Conservation (phyloP, 129 eudicot species). For the Ambrosia trifida region DNA sequence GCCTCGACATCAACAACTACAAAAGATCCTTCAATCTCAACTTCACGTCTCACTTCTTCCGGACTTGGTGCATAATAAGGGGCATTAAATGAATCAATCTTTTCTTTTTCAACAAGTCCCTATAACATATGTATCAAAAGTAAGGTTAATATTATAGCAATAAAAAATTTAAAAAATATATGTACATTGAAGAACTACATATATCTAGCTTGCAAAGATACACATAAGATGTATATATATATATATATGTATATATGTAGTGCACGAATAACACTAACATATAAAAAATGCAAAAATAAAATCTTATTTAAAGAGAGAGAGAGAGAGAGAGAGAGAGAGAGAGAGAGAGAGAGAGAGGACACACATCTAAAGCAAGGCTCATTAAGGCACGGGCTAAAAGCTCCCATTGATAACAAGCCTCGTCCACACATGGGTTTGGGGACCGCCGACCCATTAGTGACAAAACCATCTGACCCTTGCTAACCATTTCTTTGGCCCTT, state of each 20-base stretch:
- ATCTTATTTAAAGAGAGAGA: neutral
- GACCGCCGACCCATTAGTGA: conserved; percentile 49
- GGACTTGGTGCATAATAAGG: conserved; percentile 60
- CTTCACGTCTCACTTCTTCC: conserved; percentile 44
- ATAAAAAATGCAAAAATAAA: no score
- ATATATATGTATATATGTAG: no score
- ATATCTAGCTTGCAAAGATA: no score
- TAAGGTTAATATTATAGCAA: no score
- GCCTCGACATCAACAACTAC: conserved; percentile 29
- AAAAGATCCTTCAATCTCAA: conserved; percentile 60
- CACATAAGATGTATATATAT: no score
- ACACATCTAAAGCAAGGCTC: conserved; percentile 48
- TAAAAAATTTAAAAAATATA: no score
- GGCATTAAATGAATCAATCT: conserved; percentile 56
- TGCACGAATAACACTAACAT: no score
- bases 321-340: neutral
- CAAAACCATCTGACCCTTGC: conserved; percentile 56
- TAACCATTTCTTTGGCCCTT: conserved; percentile 51
- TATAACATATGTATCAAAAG: neutral
- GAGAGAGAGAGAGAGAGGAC: neutral
- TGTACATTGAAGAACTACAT: no score
- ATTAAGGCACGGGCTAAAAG: conserved; percentile 49
- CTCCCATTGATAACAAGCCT: conserved; percentile 53
- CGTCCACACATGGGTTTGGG: conserved; percentile 35
- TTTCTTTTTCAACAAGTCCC: conserved; percentile 58